phyloP scores from a whole-genome alignment of 805 yeast genomes.

The Cephaloascus albidus region DNA sequence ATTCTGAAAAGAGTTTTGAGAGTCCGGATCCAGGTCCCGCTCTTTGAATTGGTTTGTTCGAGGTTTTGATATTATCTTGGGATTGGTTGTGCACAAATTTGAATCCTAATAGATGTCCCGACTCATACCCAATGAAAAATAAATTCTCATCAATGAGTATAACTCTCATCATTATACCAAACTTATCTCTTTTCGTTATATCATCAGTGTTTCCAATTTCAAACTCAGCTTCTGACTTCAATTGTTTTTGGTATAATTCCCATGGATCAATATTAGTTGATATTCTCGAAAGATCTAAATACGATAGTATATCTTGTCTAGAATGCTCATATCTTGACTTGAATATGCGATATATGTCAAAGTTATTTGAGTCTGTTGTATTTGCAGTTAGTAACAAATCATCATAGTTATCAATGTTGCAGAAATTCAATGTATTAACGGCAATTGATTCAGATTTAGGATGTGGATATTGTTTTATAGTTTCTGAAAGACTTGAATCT shows the following conservation, averaged over 20 bases:
- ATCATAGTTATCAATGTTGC: constrained; percentile 41
- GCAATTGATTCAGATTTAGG: constrained; percentile 30
- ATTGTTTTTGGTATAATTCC: constrained; percentile 9
- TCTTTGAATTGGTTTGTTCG: not conserved
- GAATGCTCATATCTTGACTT: constrained; percentile 1
- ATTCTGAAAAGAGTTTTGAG: not conserved
- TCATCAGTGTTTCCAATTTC: constrained; percentile 7
- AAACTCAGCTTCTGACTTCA: constrained; percentile 2
- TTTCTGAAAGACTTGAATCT: not conserved
- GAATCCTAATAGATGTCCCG: constrained; percentile 39
- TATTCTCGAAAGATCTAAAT: constrained; percentile 17
- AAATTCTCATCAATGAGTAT: constrained; percentile 20
- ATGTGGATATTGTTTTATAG: constrained; percentile 3
- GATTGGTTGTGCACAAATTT: not conserved
- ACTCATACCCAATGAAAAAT: constrained; percentile 59
- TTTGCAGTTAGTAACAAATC: constrained; percentile 47
- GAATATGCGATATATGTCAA: constrained; percentile 48
- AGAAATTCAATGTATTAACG: constrained; percentile 65
- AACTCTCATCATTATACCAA: constrained; percentile 64
- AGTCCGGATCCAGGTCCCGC: not conserved
- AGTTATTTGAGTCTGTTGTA: constrained; percentile 49
- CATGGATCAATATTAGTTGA: constrained; percentile 20
- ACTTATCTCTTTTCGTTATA: constrained; percentile 20
- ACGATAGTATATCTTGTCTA: constrained; percentile 3
- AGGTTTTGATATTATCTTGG: not conserved